Evolutionary conservation across 78 protist species (phyloP).

Genomic region (Thecamonas trahens): DNA sequence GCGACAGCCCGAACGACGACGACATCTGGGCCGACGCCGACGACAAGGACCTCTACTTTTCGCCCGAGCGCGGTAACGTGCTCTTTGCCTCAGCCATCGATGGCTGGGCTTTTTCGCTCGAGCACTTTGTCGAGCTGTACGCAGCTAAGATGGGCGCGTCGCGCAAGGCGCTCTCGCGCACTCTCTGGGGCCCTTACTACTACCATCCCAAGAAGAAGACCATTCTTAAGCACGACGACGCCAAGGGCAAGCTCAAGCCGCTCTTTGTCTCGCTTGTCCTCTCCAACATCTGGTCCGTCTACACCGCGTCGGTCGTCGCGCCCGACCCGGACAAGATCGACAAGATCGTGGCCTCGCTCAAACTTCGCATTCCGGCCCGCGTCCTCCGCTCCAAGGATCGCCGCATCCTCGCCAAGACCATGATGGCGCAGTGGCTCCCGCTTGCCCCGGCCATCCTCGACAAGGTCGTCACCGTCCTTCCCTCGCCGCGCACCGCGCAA

Average conservation of each 20-base stretch:
- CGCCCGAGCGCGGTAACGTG: constrained; percentile 91
- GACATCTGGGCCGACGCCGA: constrained; percentile 20
- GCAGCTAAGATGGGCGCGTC: constrained; percentile 47
- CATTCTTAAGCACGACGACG: neutral
- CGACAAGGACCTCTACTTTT: constrained; percentile 41
- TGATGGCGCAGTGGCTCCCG: constrained; percentile 84
- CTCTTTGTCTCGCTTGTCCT: constrained; percentile 82
- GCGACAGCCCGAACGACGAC: neutral
- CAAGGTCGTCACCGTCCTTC: neutral
- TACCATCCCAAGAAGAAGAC: constrained; percentile 10
- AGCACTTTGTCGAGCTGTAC: constrained; percentile 42
- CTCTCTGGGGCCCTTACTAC: constrained; percentile 92
- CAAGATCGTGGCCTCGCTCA: constrained; percentile 56
- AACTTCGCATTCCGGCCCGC: constrained; percentile 19
- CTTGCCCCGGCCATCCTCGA: constrained; percentile 51
- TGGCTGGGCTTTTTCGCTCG: constrained; percentile 76
- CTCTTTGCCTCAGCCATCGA: constrained; percentile 77
- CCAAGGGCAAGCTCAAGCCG: constrained; percentile 47
- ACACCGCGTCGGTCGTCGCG: neutral
- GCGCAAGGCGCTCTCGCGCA: constrained; percentile 25
- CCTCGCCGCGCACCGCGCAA: neutral
- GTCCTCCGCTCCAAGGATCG: constrained; percentile 39
- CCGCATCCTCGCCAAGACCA: neutral
- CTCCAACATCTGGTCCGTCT: constrained; percentile 68
- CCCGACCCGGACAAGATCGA: constrained; percentile 32